phyloP scores from a whole-genome alignment of 169 alveolate species.

The Blepharisma undulans region DNA sequence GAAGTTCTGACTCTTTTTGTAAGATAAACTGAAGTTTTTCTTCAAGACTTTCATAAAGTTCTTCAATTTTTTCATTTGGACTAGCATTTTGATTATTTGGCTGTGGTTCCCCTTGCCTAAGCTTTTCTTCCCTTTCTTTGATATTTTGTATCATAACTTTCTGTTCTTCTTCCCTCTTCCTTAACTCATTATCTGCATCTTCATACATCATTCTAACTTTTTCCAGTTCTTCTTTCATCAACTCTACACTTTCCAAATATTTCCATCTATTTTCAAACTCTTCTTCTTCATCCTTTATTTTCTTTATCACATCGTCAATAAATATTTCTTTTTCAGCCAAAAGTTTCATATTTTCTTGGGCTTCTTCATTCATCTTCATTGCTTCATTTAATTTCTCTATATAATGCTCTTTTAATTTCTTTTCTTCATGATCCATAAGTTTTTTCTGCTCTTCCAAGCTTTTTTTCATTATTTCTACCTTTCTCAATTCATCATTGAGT shows the following conservation, averaged over 20 bases:
- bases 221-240: background rate
- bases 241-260: background rate
- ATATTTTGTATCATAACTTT: background rate
- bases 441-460: background rate
- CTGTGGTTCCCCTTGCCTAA: background rate
- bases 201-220: background rate
- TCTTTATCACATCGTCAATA: background rate
- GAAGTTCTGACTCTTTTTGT: background rate
- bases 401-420: background rate
- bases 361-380: background rate
- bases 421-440: background rate
- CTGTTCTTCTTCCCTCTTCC: background rate
- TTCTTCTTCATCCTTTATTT: background rate
- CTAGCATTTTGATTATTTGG: background rate
- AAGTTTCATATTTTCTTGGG: slow-evolving; percentile 2
- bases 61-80: background rate
- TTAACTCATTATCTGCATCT: background rate
- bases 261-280: background rate
- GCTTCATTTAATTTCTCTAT: background rate
- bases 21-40: background rate
- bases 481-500: background rate
- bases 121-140: background rate
- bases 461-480: background rate
- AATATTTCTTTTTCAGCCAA: background rate
- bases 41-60: background rate